Percentiles rank a stretch among this genome's conserved stretches.
phyloP scores from a whole-genome alignment of 2,329 filamentous ascomycete species.

The Podosphaera fusca region DNA sequence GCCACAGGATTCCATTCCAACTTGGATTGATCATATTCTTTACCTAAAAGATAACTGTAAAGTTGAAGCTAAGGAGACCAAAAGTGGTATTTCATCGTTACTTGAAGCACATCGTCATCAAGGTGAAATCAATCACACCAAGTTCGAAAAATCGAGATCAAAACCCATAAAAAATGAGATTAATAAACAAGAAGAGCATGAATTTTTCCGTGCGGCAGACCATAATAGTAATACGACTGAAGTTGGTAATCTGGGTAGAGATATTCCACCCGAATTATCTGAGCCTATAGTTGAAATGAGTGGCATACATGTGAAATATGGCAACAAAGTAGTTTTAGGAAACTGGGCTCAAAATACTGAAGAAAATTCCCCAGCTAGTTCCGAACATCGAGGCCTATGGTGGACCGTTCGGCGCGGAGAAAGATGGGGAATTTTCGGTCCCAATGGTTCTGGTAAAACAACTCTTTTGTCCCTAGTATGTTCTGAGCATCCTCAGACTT shows the following conservation, averaged over 20 bases:
- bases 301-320: slow-evolving; percentile 63
- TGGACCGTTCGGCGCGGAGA: slow-evolving; percentile 71
- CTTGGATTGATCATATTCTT: slow-evolving; percentile 73
- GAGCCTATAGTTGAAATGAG: slow-evolving; percentile 66
- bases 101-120: slow-evolving; percentile 4
- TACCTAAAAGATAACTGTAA: slow-evolving; percentile 45
- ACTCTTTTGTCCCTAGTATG: slow-evolving; percentile 81
- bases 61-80: slow-evolving; percentile 42
- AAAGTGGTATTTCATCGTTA: slow-evolving; percentile 12
- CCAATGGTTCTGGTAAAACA: slow-evolving; percentile 90
- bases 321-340: slow-evolving; percentile 53
- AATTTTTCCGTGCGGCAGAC: neutral
- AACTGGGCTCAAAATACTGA: slow-evolving; percentile 45
- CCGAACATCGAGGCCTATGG: slow-evolving; percentile 34
- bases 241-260: slow-evolving; percentile 4
- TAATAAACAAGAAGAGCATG: neutral
- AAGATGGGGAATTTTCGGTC: slow-evolving; percentile 79
- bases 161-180: neutral
- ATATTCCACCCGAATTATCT: slow-evolving; percentile 4
- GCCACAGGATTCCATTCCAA: slow-evolving; percentile 67
- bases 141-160: slow-evolving; percentile 11
- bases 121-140: slow-evolving; percentile 11
- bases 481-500: slow-evolving; percentile 88
- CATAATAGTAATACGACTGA: neutral
- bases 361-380: slow-evolving; percentile 18